A percentile compares a stretch with the other conserved stretches of the same genome.
phyloP scores from a whole-genome alignment of 2,329 filamentous ascomycete genomes.

The Alternaria brassicae region DNA sequence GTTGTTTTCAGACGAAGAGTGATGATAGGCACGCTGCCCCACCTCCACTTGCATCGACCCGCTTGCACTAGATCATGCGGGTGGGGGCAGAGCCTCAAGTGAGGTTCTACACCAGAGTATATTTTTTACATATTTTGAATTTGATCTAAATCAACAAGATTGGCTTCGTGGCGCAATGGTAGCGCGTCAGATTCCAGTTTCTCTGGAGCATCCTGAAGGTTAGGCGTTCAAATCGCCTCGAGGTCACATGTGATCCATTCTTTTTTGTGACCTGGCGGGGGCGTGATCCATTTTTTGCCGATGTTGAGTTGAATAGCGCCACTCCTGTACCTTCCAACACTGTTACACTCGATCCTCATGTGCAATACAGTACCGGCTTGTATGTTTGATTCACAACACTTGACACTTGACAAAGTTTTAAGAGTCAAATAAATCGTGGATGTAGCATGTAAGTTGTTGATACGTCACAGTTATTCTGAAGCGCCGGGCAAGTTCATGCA shows the following conservation, averaged over 20 bases:
- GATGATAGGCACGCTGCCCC: not conserved
- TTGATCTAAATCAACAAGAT: slow-evolving; percentile 4
- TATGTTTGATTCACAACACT: not conserved
- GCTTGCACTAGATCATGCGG: too few species aligned
- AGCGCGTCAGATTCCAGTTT: slow-evolving; percentile 23
- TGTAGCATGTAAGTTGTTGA: not conserved
- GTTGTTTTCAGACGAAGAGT: not conserved
- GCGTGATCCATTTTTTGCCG: not conserved
- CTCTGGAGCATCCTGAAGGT: slow-evolving; percentile 20
- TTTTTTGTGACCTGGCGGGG: not conserved
- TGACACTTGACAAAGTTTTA: not conserved
- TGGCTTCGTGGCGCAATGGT: slow-evolving; percentile 23
- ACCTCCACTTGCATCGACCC: not conserved
- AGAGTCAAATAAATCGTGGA: not conserved
- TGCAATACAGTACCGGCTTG: not conserved
- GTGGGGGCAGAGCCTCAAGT: too few species aligned
- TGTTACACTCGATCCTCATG: not conserved
- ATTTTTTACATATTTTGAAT: too few species aligned
- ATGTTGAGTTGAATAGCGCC: too few species aligned
- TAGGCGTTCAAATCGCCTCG: slow-evolving; percentile 23
- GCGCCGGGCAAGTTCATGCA: slow-evolving; percentile 3
- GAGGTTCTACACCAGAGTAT: too few species aligned
- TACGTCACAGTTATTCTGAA: not conserved
- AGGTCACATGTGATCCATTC: slow-evolving; percentile 6
- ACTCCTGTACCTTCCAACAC: too few species aligned